phyloP scores from a whole-genome alignment of 768 basidiomycete genomes.

The Astraeus odoratus region DNA sequence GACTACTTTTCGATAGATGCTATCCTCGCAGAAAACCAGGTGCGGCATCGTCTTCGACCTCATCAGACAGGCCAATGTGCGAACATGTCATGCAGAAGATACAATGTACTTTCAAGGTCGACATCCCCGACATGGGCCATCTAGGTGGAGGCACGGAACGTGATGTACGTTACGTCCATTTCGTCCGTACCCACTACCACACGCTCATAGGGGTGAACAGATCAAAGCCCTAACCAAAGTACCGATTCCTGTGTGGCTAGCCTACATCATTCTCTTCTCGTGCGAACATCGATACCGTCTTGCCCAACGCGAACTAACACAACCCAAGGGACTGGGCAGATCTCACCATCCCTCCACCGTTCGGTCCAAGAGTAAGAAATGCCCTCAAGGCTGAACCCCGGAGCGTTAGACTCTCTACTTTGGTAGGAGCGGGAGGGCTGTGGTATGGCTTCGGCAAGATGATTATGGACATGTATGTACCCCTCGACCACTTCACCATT shows the following conservation, averaged over 20 bases:
- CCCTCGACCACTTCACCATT: not conserved
- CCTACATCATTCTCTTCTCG: slow-evolving; percentile 80
- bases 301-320: slow-evolving; percentile 1
- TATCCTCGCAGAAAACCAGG: slow-evolving; percentile 90
- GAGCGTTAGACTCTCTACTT: slow-evolving; percentile 73
- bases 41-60: slow-evolving; percentile 18
- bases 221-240: slow-evolving; percentile 71
- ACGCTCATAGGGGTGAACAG: slow-evolving; percentile 33
- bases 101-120: slow-evolving; percentile 86
- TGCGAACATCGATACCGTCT: slow-evolving; percentile 20
- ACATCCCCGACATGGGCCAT: slow-evolving; percentile 82
- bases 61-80: not conserved
- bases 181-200: not conserved
- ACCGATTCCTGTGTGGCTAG: slow-evolving; percentile 88
- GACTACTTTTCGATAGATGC: slow-evolving; percentile 91
- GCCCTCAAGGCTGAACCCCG: slow-evolving; percentile 86
- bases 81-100: slow-evolving; percentile 64
- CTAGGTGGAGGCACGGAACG: slow-evolving; percentile 80
- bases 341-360: slow-evolving; percentile 76
- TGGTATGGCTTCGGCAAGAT: slow-evolving; percentile 93
- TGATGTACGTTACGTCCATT: slow-evolving; percentile 49
- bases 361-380: slow-evolving; percentile 69
- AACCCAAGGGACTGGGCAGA: slow-evolving; percentile 75
- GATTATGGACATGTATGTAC: slow-evolving; percentile 71
- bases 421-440: slow-evolving; percentile 80